Base-by-base conservation (phyloP, 2,329 filamentous ascomycete genomes). In the Aotearoamyces nothofagi region DNA sequence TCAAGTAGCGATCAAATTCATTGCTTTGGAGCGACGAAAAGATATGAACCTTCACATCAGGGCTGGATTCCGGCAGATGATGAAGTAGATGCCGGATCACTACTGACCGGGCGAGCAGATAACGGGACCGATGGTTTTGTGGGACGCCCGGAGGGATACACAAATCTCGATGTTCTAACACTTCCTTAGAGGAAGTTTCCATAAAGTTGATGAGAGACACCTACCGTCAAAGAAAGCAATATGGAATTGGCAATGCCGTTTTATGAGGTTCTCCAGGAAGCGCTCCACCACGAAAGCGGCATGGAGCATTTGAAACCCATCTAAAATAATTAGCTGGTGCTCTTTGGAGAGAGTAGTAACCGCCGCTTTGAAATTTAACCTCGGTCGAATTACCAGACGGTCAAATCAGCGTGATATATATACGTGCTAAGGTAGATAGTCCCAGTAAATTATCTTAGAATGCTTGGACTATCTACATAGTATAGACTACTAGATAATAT, bases 251-350 rank as follows among this genome's bases (percentile, higher is more conserved):
- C 77, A 82, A 30, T 73, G 71, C 27, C 76, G 60, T 31, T 63
- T 60, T 23, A 60, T 54, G 10, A 84, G 58, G 31, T 68, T 61
- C 23, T 56, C 50, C 1, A 84, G 57, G 38, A 82, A 74, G 5
- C 54, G 57, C 47, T 86, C 79, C 0, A 82, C 67, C 1, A 68
- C 63, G 44, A 78, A 77, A 4, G 73, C 62, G 0, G 74, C 76
- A 46, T 83, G 78, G 0, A 84, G 57, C 5, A 84, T 47, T 48
- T 84, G 78, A 33, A 78, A 75, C 1, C 77, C 78, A 27, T 57
- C 60, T 64, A 36, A 22, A 8, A 8, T n/a, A 8, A 22, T 22
- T 22, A 22, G 19, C 19, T n/a, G n/a, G n/a, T n/a, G n/a, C n/a
- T n/a, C n/a, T n/a, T n/a, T n/a, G n/a, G n/a, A n/a, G n/a, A n/a